These are phyloP conservation scores for Earliella scabrosa DNA, from an alignment of 1,284 basidiomycete genomes.

Conservation along the genomic window DNA sequence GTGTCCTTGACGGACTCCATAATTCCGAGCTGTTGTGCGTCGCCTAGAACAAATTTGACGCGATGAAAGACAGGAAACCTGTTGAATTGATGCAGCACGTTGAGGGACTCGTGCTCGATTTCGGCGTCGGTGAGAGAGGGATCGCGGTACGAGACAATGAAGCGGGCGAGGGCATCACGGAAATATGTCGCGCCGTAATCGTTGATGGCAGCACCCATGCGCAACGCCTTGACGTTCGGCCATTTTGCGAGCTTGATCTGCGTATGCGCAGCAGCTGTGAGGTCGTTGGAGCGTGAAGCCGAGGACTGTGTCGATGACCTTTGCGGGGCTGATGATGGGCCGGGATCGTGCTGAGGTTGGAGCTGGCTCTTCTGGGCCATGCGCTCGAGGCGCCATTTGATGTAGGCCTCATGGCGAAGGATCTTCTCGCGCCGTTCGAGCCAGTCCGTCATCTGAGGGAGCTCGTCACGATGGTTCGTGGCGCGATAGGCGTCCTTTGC, in stretches of 20 bases:
- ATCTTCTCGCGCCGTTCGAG: constrained; percentile 33
- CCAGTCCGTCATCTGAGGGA: constrained; percentile 42
- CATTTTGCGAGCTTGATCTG: not conserved
- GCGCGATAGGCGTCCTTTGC: too few relatives aligned
- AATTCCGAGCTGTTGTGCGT: not conserved
- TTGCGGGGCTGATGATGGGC: too few relatives aligned
- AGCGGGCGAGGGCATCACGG: not conserved
- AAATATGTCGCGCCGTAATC: not conserved
- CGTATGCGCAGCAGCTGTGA: not conserved
- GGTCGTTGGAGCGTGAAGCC: not conserved
- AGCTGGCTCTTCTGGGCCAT: too few relatives aligned
- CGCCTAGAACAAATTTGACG: not conserved
- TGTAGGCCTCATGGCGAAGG: not conserved
- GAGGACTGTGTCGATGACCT: too few relatives aligned
- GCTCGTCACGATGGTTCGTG: constrained; percentile 38
- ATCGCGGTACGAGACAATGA: not conserved
- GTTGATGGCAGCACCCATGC: not conserved
- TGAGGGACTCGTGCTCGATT: not conserved
- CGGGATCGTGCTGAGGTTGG: too few relatives aligned
- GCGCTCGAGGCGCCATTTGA: constrained; percentile 11
- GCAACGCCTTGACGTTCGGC: not conserved
- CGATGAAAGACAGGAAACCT: not conserved
- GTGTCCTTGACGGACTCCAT: not conserved
- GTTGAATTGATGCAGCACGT: not conserved
- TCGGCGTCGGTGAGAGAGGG: not conserved